phyloP scores from a whole-genome alignment of 2,329 filamentous ascomycete species.

The Penicillium verrucosum region DNA sequence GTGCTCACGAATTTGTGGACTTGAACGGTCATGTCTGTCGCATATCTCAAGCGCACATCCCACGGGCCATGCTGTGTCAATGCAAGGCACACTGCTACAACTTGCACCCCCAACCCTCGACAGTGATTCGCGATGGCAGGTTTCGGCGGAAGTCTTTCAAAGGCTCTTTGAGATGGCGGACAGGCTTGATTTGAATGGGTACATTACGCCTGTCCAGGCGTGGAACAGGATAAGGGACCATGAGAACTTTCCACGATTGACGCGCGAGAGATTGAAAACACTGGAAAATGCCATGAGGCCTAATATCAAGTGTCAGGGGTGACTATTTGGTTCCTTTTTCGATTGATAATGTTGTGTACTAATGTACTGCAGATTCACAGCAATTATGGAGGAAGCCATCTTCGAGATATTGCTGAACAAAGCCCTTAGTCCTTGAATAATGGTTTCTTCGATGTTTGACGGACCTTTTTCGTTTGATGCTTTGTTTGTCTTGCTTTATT shows the following conservation, averaged over 20 bases:
- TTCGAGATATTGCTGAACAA: constrained; percentile 8
- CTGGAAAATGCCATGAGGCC: constrained; percentile 12
- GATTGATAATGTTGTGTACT: not conserved
- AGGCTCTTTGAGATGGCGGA: constrained; percentile 13
- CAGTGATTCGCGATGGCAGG: constrained; percentile 7
- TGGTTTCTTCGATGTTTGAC: not conserved
- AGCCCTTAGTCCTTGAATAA: not conserved
- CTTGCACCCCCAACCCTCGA: constrained; percentile 3
- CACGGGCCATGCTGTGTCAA: constrained; percentile 9
- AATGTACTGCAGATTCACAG: constrained; percentile 5
- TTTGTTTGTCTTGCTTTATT: too few species aligned
- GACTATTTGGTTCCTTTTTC: not conserved
- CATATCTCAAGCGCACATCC: constrained; percentile 4
- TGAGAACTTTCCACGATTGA: constrained; percentile 22
- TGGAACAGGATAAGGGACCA: constrained; percentile 32
- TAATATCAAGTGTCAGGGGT: constrained; percentile 19
- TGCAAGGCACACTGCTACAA: constrained; percentile 11
- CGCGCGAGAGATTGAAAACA: constrained; percentile 18
- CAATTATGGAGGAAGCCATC: constrained; percentile 11
- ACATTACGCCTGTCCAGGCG: constrained; percentile 39
- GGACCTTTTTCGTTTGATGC: not conserved
- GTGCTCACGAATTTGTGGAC: not conserved
- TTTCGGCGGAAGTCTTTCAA: constrained; percentile 9
- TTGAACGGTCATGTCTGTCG: constrained; percentile 11
- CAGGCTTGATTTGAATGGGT: constrained; percentile 15